Conservation (phyloP, 2,329 filamentous ascomycete species). For the Fusarium brachygibbosum region DNA sequence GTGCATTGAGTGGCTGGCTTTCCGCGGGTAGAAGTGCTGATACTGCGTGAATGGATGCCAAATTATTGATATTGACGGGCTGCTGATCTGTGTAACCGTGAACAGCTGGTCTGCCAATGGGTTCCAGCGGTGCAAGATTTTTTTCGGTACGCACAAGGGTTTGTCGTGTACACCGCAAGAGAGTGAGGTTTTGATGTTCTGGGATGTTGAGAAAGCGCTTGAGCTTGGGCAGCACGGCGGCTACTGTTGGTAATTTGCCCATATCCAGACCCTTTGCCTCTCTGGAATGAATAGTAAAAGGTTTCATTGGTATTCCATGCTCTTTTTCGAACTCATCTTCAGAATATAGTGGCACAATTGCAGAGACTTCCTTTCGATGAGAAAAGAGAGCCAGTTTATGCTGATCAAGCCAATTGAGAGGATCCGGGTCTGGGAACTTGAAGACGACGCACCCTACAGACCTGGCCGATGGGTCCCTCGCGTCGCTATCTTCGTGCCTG, state of each 20-base stretch:
- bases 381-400: accelerated
- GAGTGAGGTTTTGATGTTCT: conserved; percentile 20
- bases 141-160: conserved; percentile 28
- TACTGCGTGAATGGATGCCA: conserved; percentile 36
- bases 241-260: conserved; percentile 7
- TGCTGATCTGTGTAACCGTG: conserved; percentile 44
- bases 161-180: conserved; percentile 23
- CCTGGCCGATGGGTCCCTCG: neutral
- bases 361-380: neutral
- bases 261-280: conserved; percentile 31
- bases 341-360: conserved; percentile 3
- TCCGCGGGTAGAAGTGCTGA: conserved; percentile 23
- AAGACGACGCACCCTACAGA: conserved; percentile 21
- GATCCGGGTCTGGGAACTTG: conserved; percentile 19
- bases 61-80: conserved; percentile 36
- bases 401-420: neutral
- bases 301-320: conserved; percentile 8
- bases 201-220: conserved; percentile 34
- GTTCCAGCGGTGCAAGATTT: conserved; percentile 31
- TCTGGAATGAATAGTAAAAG: conserved; percentile 27
- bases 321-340: neutral
- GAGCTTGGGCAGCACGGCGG: conserved; percentile 14
- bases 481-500: neutral
- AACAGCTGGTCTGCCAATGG: conserved; percentile 31
- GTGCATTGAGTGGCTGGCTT: conserved; percentile 39